Evolutionary conservation across 495 filamentous ascomycete species (phyloP), one percentile per base, ranked within the genome.

Genomic region (Jackrogersella multiformis): DNA sequence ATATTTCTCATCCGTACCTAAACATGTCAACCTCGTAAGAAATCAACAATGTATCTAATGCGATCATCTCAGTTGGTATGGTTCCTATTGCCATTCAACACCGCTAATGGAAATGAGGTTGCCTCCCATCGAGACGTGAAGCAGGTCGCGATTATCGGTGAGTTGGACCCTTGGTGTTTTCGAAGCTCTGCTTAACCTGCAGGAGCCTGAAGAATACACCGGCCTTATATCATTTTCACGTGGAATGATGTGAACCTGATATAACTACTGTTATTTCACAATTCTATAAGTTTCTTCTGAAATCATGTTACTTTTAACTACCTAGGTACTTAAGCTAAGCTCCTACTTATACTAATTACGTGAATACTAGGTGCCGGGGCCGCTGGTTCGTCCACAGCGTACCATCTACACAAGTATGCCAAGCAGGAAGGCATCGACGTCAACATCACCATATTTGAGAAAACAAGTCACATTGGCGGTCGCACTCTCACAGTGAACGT

Each of bases 361-460:
- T 61, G 12, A 61, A 69, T 42, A 70, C 46, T 68, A 97, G 94
- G 95, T 61, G 95, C 95, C 76, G 95, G 95, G 21, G 88, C 95
- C 45, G 96, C 85, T 15, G 96, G 95, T 10, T 86, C 96, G 2
- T 96, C 94, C 10, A 81, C 93, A 8, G 94, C 96, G 32, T 95
- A 94, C 74, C 86, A 92, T 65, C 78, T 99, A 32, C 84, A 83
- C 39, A 86, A 90, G 70, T 92, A 87, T 73, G 88, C 92, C 16
- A 74, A 81, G 1, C 66, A 84, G 38, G 73, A 80, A 4, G 84
- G 79, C 9, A 72, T 85, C 18, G 53, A 71, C 6, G 70, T 92
- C 44, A 88, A 95, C 64, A 89, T 98, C 72, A 97, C 93, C 12
- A 82, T 99, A 46, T 98, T 91, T 73, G 96, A 98, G 72, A 90